Evolutionary conservation across 1,284 basidiomycete species (phyloP), one percentile per base, ranked within the genome.

Genomic region (Gomphus sp.): DNA sequence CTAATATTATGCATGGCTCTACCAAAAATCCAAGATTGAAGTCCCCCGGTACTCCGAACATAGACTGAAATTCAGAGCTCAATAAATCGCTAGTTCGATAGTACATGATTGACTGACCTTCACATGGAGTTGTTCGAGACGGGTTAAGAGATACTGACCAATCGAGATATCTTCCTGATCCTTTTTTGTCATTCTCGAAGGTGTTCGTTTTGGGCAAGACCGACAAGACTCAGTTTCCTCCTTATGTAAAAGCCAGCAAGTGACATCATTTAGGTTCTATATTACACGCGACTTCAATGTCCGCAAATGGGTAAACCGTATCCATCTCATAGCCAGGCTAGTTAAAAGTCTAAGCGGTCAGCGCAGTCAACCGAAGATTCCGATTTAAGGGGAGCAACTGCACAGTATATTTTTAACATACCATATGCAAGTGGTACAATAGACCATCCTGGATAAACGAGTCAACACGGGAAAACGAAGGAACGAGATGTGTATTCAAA

Each of bases 21-120:
- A 59, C 60, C 39, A 80, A 72, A 52, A 75, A 71, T 11, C 83
- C 89, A 51, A 97, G 82, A 71, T 96, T 97, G 71, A 93, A 98
- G 72, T 96, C 94, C 45, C 94, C 93, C 5, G 93, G 93, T 0
- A 95, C 82, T 39, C 93, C 93, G 63, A 95, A 95, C 74, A 95
- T 80, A 53, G 77, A 77, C 81, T 87, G 62, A 11, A 52, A 43
- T 11, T 12, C 11, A 39, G 37, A 65, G 53, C 41, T 62, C 62
- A 18, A 66, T 57, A 61, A 69, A 45, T 31, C 34, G 33, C 4
- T 63, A 43, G 4, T 43, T n/a, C n/a, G 41, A 43, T n/a, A 8
- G 41, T 8, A 16, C 1, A 16, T 16, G 16, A n/a, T 16, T 18
- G 52, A 69, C 81, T 56, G 71, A 85, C 85, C 62, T 76, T 80